Evolutionary conservation across 768 basidiomycete species (phyloP).

Genomic region (Strobilomyces echinocephalus): DNA sequence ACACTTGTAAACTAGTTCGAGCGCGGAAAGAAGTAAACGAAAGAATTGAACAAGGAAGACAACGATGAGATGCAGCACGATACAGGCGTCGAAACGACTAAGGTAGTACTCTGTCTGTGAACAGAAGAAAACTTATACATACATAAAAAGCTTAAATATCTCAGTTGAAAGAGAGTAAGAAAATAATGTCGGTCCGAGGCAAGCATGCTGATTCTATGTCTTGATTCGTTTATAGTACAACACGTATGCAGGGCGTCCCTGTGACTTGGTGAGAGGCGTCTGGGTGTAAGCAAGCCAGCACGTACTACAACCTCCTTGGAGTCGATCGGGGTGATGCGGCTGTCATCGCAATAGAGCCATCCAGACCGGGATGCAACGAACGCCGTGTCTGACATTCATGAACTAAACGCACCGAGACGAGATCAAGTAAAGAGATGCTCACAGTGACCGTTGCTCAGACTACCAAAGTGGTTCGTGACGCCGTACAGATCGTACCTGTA

Average conservation of each 20-base stretch:
- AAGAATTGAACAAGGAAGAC: background rate
- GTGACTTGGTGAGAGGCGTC: slow-evolving; percentile 27
- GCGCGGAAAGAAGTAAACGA: background rate
- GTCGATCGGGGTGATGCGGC: slow-evolving; percentile 70
- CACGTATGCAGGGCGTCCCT: slow-evolving; percentile 70
- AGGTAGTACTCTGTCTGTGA: slow-evolving; percentile 13
- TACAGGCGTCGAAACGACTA: slow-evolving; percentile 12
- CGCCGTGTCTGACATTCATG: slow-evolving; percentile 62
- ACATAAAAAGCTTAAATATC: slow-evolving; percentile 25
- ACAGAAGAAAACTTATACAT: slow-evolving; percentile 9
- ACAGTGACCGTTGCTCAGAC: slow-evolving; percentile 95
- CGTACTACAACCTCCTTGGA: slow-evolving; percentile 81
- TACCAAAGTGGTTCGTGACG: slow-evolving; percentile 95
- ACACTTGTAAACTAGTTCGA: slow-evolving; percentile 29
- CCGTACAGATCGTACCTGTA: slow-evolving; percentile 93
- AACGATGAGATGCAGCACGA: slow-evolving; percentile 17
- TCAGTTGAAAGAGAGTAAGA: background rate
- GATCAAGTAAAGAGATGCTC: slow-evolving; percentile 30
- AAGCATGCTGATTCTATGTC: slow-evolving; percentile 11
- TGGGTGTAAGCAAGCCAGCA: slow-evolving; percentile 11
- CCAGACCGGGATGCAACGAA: slow-evolving; percentile 81
- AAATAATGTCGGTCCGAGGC: background rate
- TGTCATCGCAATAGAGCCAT: slow-evolving; percentile 95
- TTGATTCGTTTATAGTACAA: slow-evolving; percentile 70
- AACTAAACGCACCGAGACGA: background rate